phyloP scores from a whole-genome alignment of 352 stramenopile species.

The Nothophytophthora sp. region DNA sequence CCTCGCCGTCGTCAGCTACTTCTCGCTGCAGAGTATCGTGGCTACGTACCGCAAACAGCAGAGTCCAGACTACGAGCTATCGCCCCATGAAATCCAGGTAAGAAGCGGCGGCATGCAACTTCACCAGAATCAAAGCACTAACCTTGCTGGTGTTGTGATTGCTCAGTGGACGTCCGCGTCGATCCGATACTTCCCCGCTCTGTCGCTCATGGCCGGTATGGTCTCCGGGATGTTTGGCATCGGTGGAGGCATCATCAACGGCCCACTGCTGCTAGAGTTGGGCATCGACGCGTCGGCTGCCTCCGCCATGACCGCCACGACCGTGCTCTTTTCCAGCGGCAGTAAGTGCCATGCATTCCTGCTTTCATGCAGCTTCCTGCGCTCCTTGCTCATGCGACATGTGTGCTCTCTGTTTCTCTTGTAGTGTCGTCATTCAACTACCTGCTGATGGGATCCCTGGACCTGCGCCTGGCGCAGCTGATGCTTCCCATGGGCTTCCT shows the following conservation, averaged over 20 bases:
- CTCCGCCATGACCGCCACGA: conserved; percentile 89
- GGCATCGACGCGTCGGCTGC: conserved; percentile 83
- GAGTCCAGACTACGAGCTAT: conserved; percentile 48
- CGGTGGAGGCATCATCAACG: conserved; percentile 95
- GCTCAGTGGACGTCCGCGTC: conserved; percentile 55
- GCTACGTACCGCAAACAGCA: conserved; percentile 53
- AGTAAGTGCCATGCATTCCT: conserved; percentile 37
- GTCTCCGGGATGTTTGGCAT: conserved; percentile 96
- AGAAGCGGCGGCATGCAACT: conserved; percentile 8
- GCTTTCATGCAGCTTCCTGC: neutral
- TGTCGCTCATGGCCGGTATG: conserved; percentile 90
- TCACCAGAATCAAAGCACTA: conserved; percentile 3
- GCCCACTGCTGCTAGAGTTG: conserved; percentile 94
- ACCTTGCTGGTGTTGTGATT: conserved; percentile 1
- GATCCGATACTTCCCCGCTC: conserved; percentile 85
- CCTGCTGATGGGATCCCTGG: conserved; percentile 48
- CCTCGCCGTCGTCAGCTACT: conserved; percentile 77
- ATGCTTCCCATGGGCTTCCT: conserved; percentile 64
- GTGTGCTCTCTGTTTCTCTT: conserved; percentile 1
- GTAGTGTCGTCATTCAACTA: conserved; percentile 72
- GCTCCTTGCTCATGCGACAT: conserved; percentile 4
- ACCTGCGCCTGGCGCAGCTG: conserved; percentile 43
- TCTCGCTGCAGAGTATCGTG: conserved; percentile 55
- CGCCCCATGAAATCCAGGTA: conserved; percentile 46
- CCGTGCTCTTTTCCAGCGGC: conserved; percentile 66